Base-by-base conservation (phyloP, 2,329 filamentous ascomycete genomes). In the Exophiala aquamarina region DNA sequence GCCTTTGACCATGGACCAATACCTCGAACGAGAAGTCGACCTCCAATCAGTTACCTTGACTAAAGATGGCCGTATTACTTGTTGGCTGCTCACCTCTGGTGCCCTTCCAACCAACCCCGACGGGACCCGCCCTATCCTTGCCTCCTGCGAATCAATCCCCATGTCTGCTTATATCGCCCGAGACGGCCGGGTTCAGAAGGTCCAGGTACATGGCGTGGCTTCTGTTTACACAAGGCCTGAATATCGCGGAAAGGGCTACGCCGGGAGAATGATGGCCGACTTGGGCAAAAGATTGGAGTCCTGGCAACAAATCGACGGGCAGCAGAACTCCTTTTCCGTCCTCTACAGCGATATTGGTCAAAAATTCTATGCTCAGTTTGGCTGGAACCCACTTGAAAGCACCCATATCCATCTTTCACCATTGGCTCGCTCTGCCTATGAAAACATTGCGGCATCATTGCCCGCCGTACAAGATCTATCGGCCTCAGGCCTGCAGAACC, bases 311-410 rank as follows among this genome's bases (percentile, higher is more conserved):
- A 29, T 65, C 69, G 52, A 56, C 36, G 61, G 63, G 15, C 62
- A 64, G 56, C 65, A 62, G 63, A 75, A 64, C 54, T 67, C 81
- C 11, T 93, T 92, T 66, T 91, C 87, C 1, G 79, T 94, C 6
- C 74, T 96, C 7, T 95, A 84, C 67, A 95, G 89, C 7, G 89
- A 94, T 60, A 90, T 94, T 55, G 89, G 91, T 15, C 86, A 89
- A 72, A 71, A 73, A 31, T 96, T 90, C 68, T 96, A 96, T 69
- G 79, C 85, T 3, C 75, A 74, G 23, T 76, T 82, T 54, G 89
- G 89, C 36, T 96, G 91, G 91, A 76, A 81, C 39, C 76, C 83
- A 0, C 91, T 86, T 59, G 74, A 79, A 15, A 92, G 87, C 49
- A 74, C 78, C 1, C 90, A 95, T 64, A 74, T 94, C 34, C 74